Evolutionary conservation across 1,139 yeast genomes (phyloP).

Genomic region (Debaryomycetaceae sp.): DNA sequence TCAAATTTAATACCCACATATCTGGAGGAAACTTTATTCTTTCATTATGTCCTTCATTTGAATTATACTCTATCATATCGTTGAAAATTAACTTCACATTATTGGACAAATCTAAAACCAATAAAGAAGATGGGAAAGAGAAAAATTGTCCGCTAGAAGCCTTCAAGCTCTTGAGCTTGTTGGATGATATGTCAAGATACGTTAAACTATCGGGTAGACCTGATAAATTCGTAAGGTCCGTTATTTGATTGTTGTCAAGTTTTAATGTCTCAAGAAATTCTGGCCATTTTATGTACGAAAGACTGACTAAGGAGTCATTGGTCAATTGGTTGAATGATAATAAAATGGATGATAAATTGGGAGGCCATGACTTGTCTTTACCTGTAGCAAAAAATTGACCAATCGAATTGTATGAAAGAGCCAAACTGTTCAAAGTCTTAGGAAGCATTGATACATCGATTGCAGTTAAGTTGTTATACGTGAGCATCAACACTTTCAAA

Average conservation of each 20-base stretch:
- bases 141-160: conserved; percentile 7
- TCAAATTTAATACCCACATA: conserved; percentile 7
- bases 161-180: conserved; percentile 8
- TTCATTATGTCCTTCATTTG: conserved; percentile 1
- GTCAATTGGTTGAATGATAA: conserved; percentile 22
- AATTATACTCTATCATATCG: neutral
- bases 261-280: conserved; percentile 18
- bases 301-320: conserved; percentile 14
- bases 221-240: conserved; percentile 14
- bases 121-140: conserved; percentile 23
- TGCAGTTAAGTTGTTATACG: conserved; percentile 24
- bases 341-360: conserved; percentile 20
- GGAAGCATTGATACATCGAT: conserved; percentile 25
- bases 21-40: conserved; percentile 8
- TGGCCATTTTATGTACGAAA: conserved; percentile 25
- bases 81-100: conserved; percentile 4
- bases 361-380: conserved; percentile 28
- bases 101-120: conserved; percentile 18
- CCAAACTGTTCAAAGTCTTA: conserved; percentile 24
- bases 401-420: conserved; percentile 24
- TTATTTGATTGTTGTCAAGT: conserved; percentile 23
- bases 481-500: conserved; percentile 32
- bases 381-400: conserved; percentile 6
- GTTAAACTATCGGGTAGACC: conserved; percentile 21
- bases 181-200: conserved; percentile 18